A percentile compares a stretch with the other conserved stretches of the same genome.
phyloP scores from a whole-genome alignment of 1,284 basidiomycete genomes.

The Rhodotorula sp. region DNA sequence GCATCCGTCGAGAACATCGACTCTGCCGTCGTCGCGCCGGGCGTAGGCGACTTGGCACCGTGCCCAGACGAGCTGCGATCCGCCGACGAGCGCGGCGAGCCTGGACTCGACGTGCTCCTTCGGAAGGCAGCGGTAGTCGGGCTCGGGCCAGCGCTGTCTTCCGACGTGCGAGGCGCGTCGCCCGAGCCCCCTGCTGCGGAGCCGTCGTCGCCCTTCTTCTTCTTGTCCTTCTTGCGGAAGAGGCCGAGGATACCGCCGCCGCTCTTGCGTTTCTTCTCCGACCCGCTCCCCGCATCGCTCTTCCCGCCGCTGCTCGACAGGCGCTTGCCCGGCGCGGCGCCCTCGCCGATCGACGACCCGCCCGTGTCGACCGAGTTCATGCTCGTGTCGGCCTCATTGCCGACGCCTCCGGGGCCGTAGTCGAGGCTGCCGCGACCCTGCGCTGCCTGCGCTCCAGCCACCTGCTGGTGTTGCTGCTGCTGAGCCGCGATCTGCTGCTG shows the following conservation, averaged over 20 bases:
- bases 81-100: slow-evolving; percentile 13
- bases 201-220: slow-evolving; percentile 60
- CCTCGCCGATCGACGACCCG: slow-evolving; percentile 12
- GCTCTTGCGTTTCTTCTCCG: slow-evolving; percentile 66
- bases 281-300: background rate
- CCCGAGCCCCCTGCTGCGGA: background rate
- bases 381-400: slow-evolving; percentile 24
- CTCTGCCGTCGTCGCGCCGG: slow-evolving; percentile 32
- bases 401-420: background rate
- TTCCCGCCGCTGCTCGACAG: slow-evolving; percentile 5
- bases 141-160: slow-evolving; percentile 25
- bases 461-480: background rate
- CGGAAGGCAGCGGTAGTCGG: background rate
- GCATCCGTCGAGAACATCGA: slow-evolving; percentile 45
- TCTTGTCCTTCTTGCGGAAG: slow-evolving; percentile 70
- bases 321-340: background rate
- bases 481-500: slow-evolving; percentile 1
- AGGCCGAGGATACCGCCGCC: slow-evolving; percentile 68
- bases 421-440: background rate
- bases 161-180: slow-evolving; percentile 22
- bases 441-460: background rate
- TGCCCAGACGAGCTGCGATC: slow-evolving; percentile 8
- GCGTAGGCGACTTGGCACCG: background rate
- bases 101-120: slow-evolving; percentile 2
- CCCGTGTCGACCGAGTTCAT: slow-evolving; percentile 29